These are phyloP conservation scores for Spizellomyces punctatus DNA, from an alignment of 192 early-diverging fungal species.

Conservation along the genomic window DNA sequence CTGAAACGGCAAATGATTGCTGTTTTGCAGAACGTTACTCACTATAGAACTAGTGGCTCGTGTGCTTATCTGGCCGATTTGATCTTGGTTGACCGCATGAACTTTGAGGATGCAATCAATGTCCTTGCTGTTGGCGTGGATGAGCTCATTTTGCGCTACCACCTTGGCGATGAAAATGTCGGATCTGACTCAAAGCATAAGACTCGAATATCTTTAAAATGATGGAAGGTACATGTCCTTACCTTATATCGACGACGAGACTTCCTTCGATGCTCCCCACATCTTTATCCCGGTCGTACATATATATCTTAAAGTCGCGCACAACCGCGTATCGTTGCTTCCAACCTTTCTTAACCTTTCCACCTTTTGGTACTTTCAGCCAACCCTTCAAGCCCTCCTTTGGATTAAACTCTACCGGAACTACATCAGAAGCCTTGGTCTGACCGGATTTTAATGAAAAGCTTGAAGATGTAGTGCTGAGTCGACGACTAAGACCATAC, in stretches of 20 bases:
- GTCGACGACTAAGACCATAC: neutral
- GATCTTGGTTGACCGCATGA: constrained; percentile 21
- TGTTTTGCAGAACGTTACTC: neutral
- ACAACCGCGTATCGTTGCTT: constrained; percentile 41
- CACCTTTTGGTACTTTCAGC: constrained; percentile 56
- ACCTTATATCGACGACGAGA: constrained; percentile 46
- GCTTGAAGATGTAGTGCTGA: constrained; percentile 10
- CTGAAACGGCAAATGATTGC: neutral
- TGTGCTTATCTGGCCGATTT: neutral
- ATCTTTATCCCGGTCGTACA: constrained; percentile 48
- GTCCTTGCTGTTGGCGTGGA: constrained; percentile 51
- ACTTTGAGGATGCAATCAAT: constrained; percentile 61
- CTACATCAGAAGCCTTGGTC: constrained; percentile 34
- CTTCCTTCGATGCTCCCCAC: constrained; percentile 29
- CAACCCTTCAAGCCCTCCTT: constrained; percentile 36
- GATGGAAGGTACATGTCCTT: neutral
- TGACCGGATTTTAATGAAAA: constrained; percentile 29
- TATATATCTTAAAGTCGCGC: constrained; percentile 38
- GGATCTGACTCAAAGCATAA: constrained; percentile 16
- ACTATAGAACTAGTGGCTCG: neutral
- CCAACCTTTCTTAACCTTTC: constrained; percentile 59
- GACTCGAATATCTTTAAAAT: neutral
- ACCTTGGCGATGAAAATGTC: constrained; percentile 47
- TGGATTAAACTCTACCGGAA: constrained; percentile 33
- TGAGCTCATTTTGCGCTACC: constrained; percentile 57